Evolutionary conservation across 345 rosid genomes (phyloP), one percentile per base, ranked within the genome.

Genomic region (Litchi chinensis): DNA sequence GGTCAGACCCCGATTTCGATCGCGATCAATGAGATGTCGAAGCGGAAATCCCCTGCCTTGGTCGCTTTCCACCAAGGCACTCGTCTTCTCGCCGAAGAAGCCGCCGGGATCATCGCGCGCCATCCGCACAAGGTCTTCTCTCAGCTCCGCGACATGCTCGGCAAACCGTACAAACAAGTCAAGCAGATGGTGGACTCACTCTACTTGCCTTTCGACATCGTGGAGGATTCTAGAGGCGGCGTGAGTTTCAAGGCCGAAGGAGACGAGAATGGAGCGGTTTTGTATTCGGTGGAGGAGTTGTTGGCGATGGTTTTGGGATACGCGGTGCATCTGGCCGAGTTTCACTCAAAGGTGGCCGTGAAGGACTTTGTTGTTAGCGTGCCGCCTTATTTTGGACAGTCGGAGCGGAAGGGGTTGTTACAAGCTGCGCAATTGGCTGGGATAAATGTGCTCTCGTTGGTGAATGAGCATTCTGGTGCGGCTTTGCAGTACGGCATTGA

Each of bases 401-500:
- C 95, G 6, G 98, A 97, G 91, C 85, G 99, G 83, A 89, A 87
- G 65, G 99, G 93, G 21, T 80, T 97, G 90, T 59, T 91, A 70
- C 92, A 88, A 86, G 98, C 99, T 1, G 94, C 99, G 3, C 91
- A 93, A 74, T 81, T 97, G 88, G 99, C 96, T 1, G 99, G 98
- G 52, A 88, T 94, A 68, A 97, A 93, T 83, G 98, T 91, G 62
- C 95, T 97, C 71, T 86, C 98, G 0, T 75, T 97, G 82, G 83
- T 85, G 43, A 90, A 94, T 79, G 99, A 97, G 86, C 98, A 92
- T 79, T 90, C 98, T 0, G 98, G 98, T 62, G 99, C 98, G 0
- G 99, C 99, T 15, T 92, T 97, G 86, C 99, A 97, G 87, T 97
- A 97, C 79, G 98, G 98, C 79, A 97, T 97, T 78, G 98, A 93